Percentiles rank a stretch among this genome's conserved stretches.
These are phyloP conservation scores for Entelexis sorbosivorans DNA, from an alignment of 1,139 yeast genomes.

Conservation along the genomic window DNA sequence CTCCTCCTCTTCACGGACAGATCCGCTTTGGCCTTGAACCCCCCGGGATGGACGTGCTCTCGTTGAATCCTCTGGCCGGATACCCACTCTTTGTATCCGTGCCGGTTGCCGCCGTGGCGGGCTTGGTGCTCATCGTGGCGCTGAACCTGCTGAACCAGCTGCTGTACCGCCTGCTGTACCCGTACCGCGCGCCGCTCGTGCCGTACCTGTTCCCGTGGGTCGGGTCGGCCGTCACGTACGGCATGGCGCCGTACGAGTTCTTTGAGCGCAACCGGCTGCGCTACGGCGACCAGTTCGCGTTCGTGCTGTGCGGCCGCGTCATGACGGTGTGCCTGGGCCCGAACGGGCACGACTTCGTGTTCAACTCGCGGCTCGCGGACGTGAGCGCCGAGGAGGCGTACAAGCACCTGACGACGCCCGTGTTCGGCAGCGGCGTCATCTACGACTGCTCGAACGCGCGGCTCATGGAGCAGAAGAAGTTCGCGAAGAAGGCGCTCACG, in stretches of 20 bases:
- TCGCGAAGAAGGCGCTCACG: conserved; percentile 81
- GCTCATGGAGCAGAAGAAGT: conserved; percentile 96
- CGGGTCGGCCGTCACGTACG: conserved; percentile 80
- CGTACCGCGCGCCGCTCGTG: conserved; percentile 56
- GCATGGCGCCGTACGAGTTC: conserved; percentile 86
- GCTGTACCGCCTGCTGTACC: conserved; percentile 45
- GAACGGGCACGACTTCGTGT: conserved; percentile 91
- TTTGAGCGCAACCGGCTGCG: conserved; percentile 65
- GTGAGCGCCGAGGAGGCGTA: conserved; percentile 96
- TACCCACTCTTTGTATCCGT: conserved; percentile 13
- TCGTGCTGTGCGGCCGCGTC: conserved; percentile 73
- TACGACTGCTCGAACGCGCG: conserved; percentile 91
- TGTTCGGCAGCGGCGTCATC: conserved; percentile 92
- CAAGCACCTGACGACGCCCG: conserved; percentile 90
- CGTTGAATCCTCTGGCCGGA: conserved; percentile 3
- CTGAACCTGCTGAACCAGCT: conserved; percentile 63
- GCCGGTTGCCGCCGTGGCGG: conserved; percentile 24
- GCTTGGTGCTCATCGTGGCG: conserved; percentile 35
- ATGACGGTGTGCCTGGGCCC: conserved; percentile 97
- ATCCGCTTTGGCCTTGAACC: neutral
- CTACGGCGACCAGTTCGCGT: conserved; percentile 88
- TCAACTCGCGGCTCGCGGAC: conserved; percentile 79
- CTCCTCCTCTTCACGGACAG: neutral
- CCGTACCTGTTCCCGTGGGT: conserved; percentile 94
- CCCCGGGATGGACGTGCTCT: neutral